Evolutionary conservation across 768 basidiomycete genomes (phyloP).

Genomic region (Atractiella rhizophila): DNA sequence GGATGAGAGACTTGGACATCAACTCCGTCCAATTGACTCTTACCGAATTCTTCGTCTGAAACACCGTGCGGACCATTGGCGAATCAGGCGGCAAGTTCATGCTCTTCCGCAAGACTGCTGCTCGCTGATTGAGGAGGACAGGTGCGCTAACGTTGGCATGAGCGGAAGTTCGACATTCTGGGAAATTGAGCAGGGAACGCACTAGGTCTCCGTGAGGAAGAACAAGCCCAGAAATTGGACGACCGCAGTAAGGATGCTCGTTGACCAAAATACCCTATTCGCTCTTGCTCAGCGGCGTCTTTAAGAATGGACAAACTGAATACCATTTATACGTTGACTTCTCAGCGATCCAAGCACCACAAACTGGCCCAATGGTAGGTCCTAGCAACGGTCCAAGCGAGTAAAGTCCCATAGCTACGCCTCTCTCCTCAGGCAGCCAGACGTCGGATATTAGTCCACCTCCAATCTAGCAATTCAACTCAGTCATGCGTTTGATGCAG

Average conservation of each 20-base stretch:
- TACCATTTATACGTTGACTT: conserved; percentile 24
- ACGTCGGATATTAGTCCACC: conserved; percentile 28
- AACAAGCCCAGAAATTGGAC: conserved; percentile 13
- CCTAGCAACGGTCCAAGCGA: conserved; percentile 9
- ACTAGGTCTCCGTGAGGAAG: conserved; percentile 22
- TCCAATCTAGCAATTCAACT: too few species aligned
- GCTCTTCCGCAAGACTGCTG: conserved; percentile 17
- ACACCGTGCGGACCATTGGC: conserved; percentile 14
- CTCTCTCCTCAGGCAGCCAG: conserved; percentile 17
- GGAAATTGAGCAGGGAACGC: too few species aligned
- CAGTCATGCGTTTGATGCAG: not conserved
- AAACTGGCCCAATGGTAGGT: conserved; percentile 7
- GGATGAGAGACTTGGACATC: conserved; percentile 30
- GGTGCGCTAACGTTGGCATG: too few species aligned
- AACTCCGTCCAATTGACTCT: conserved; percentile 20
- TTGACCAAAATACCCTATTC: conserved; percentile 42
- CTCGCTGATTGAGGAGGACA: conserved; percentile 18
- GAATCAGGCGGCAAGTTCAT: conserved; percentile 9
- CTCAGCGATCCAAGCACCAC: conserved; percentile 26
- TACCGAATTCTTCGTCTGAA: conserved; percentile 15
- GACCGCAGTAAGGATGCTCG: conserved; percentile 28
- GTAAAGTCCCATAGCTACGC: conserved; percentile 13
- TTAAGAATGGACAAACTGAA: conserved; percentile 1
- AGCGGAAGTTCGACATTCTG: too few species aligned
- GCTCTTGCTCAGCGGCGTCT: not conserved